Base-by-base conservation (phyloP, 2,329 filamentous ascomycete genomes). In the Xenosphaeropsis pyriputrescens region DNA sequence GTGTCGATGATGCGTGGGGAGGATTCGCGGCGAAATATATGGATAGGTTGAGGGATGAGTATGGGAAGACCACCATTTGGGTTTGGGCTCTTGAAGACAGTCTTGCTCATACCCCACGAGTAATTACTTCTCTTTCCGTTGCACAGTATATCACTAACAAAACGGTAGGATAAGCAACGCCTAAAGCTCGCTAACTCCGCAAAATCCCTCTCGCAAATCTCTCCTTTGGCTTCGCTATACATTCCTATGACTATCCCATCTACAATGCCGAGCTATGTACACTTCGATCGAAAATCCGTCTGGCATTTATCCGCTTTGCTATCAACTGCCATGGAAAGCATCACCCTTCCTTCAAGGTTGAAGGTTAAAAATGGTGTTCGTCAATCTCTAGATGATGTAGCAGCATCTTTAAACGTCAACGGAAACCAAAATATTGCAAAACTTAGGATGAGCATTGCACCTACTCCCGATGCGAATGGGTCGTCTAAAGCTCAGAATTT, bases 261-360 rank as follows among this genome's bases (percentile, higher is more conserved):
- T 12, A 59, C 56, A 29, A 46, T 80, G 18, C 75, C 79, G 1
- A 47, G 55, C 2, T 75, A 74, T 44, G 55, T 88, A 5, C 58
- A 58, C 2, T 46, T 91, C 12, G 72, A 88, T 48, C 46, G 57
- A 8, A 57, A 61, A 6, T 91, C 83, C 0, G 62, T 68, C 39
- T 98, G 91, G 91, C 77, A 93, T 49, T 72, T 73, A 3, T 79
- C 85, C 11, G 88, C 81, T 2, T 60, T 95, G 12, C 68, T 93
- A 43, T 73, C 76, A 12, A 68, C 82, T 1, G 83, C 81, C 2
- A 55, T 94, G 11, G 91, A 96, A 56, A 85, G 75, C 17, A 72
- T 80, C 26, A 84, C 80, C 1, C 60, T 96, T 12, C 82, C 84
- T 6, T 79, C 84, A 1, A 72, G 89, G 3, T 59, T 94, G 19